These are phyloP conservation scores for Colletotrichum trifolii DNA, from an alignment of 2,329 filamentous ascomycete species.

Conservation along the genomic window DNA sequence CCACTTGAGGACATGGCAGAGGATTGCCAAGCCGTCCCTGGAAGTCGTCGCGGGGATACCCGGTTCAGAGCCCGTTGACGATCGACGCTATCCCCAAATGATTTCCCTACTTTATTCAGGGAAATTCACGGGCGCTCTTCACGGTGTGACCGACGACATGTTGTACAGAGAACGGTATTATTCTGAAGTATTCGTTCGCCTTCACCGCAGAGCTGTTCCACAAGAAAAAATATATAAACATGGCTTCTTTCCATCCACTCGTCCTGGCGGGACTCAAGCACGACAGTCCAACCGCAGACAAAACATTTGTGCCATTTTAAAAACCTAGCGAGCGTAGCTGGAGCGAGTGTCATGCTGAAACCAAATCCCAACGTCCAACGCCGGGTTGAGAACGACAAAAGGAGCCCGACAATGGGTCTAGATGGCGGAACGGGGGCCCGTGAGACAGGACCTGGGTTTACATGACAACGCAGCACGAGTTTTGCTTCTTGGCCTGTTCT, in stretches of 20 bases:
- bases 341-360: slow-evolving; percentile 35
- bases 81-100: too few relatives aligned
- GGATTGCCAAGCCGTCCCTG: too few relatives aligned
- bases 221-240: slow-evolving; percentile 25
- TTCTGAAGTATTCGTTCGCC: slow-evolving; percentile 13
- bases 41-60: too few relatives aligned
- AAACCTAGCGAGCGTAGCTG: slow-evolving; percentile 23
- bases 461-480: slow-evolving; percentile 80
- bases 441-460: slow-evolving; percentile 49
- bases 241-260: background rate
- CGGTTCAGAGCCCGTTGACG: too few relatives aligned
- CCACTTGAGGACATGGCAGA: too few relatives aligned
- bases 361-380: slow-evolving; percentile 41
- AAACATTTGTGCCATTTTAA: slow-evolving; percentile 5
- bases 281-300: too few relatives aligned
- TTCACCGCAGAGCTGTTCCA: slow-evolving; percentile 8
- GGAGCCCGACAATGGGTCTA: background rate
- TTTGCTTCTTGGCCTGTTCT: slow-evolving; percentile 82
- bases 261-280: too few relatives aligned
- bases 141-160: background rate
- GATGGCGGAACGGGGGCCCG: background rate
- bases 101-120: too few relatives aligned
- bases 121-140: too few relatives aligned
- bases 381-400: slow-evolving; percentile 38
- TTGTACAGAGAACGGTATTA: slow-evolving; percentile 17